Evolutionary conservation across 192 early-diverging fungal species (phyloP), one percentile per base, ranked within the genome.

Genomic region (Dissophora ornata): DNA sequence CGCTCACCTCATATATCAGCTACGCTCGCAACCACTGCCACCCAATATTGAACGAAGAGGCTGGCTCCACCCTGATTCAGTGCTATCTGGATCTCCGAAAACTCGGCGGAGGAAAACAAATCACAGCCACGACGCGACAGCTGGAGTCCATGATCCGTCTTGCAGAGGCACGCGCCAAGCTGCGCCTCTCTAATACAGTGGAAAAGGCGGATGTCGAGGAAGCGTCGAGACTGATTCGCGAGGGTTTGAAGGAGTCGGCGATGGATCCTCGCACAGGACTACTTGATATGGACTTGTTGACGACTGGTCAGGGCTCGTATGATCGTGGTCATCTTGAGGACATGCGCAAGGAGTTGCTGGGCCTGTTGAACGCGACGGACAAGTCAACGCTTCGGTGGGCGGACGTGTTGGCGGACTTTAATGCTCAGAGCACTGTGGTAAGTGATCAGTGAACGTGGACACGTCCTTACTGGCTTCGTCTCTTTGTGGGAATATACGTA

Each of bases 101-200:
- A 58, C 79, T 90, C 56, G 97, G 96, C 0, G 84, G 75, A 62
- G 83, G 79, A 65, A 87, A 87, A 30, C 85, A 89, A 18, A 85
- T 94, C n/a, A 94, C 96, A 0, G 95, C 95, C 2, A 99, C 97
- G 0, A 96, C 96, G 3, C 86, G 96, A 48, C 96, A 98, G 79
- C 86, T 98, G 10, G 97, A 97, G 84, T 96, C 94, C 6, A 97
- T 99, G 96, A 96, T 98, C 79, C 92, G 97, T 49, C 85, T 99
- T 78, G 69, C 94, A 15, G 96, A 99, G 68, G 96, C 95, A 2
- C 92, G 95, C 57, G 97, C 97, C 56, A 88, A 89, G 50, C 91
- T 98, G 93, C 82, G 97, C 26, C 71, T 98, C 10, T 91, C 93
- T 16, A 42, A 74, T 11, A 67, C 63, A 1, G 97, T 99, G 5